A percentile compares a stretch with the other conserved stretches of the same genome.
Evolutionary conservation across 1,284 basidiomycete species (phyloP).

Genomic region (Porodaedalea pini): DNA sequence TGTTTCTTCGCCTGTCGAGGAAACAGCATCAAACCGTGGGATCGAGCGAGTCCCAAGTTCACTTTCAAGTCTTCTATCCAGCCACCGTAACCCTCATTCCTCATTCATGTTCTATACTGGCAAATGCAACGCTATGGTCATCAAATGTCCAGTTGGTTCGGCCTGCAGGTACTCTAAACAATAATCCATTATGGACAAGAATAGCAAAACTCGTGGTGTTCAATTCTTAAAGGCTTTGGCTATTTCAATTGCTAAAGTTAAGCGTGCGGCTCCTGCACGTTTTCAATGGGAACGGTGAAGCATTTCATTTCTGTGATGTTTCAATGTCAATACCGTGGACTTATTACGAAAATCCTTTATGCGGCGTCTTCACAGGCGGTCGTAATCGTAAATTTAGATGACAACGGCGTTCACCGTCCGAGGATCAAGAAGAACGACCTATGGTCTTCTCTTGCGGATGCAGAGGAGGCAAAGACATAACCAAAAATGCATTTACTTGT

Average conservation of each 20-base stretch:
- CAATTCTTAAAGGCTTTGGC: no score
- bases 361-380: background rate
- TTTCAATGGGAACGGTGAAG: background rate
- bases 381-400: background rate
- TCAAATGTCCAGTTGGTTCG: no score
- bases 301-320: background rate
- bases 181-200: no score
- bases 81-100: background rate
- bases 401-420: background rate
- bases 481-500: no score
- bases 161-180: no score
- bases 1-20: no score
- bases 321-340: background rate
- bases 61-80: background rate
- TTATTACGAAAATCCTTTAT: background rate
- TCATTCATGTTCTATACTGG: no score
- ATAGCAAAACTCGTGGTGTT: background rate
- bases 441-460: background rate
- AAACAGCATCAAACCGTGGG: no score
- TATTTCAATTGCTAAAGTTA: background rate
- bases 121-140: no score
- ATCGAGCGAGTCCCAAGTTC: no score
- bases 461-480: background rate
- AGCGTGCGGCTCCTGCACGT: background rate
- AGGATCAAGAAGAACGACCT: background rate